These are phyloP conservation scores for Cercospora sp. DNA, from an alignment of 2,329 filamentous ascomycete genomes.

Conservation along the genomic window DNA sequence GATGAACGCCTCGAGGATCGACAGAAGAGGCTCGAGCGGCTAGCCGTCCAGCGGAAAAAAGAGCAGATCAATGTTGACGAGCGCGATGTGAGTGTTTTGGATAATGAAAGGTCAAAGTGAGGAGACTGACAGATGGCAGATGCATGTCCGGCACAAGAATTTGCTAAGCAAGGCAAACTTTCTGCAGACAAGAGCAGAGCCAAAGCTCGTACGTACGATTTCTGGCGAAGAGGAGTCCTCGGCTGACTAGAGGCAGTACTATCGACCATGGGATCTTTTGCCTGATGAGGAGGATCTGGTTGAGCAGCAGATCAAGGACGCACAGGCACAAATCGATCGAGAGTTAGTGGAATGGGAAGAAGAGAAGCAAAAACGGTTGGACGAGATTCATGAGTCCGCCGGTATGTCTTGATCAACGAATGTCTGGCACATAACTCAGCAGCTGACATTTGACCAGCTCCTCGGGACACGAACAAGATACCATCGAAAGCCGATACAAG, in stretches of 20 bases:
- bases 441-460: neutral
- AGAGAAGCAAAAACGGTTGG: slow-evolving; percentile 28
- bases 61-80: slow-evolving; percentile 77
- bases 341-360: slow-evolving; percentile 66
- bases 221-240: neutral
- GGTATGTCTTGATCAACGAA: slow-evolving; percentile 9
- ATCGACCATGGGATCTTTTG: slow-evolving; percentile 77
- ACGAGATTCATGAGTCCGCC: slow-evolving; percentile 6
- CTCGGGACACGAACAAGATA: neutral
- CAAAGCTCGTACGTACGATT: slow-evolving; percentile 66
- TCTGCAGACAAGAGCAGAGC: slow-evolving; percentile 69
- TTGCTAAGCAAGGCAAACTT: slow-evolving; percentile 71
- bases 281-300: slow-evolving; percentile 69
- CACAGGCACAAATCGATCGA: slow-evolving; percentile 62
- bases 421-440: neutral
- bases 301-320: slow-evolving; percentile 67
- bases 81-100: slow-evolving; percentile 61
- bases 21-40: slow-evolving; percentile 63
- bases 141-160: slow-evolving; percentile 72
- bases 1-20: slow-evolving; percentile 69
- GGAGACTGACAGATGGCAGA: slow-evolving; percentile 55
- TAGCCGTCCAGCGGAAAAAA: slow-evolving; percentile 53
- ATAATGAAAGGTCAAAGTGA: neutral
- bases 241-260: slow-evolving; percentile 61
- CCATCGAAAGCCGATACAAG: slow-evolving; percentile 8